Evolutionary conservation across 768 basidiomycete species (phyloP).

Genomic region (Xerocomus spinulosus): DNA sequence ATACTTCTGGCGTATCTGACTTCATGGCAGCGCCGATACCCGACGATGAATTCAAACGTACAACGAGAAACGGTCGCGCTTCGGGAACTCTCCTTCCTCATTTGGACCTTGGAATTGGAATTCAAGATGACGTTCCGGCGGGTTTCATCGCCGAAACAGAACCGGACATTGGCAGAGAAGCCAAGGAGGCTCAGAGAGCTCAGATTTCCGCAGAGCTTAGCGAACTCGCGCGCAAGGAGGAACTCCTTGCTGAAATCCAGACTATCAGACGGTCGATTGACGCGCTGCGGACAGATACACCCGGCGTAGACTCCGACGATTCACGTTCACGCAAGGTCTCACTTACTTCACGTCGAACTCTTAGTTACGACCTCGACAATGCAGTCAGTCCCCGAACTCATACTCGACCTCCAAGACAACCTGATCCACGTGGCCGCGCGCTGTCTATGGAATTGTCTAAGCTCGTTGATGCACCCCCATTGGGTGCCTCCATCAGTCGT

Average conservation of each 20-base stretch:
- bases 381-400: slow-evolving; percentile 51
- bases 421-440: slow-evolving; percentile 64
- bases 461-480: slow-evolving; percentile 38
- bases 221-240: slow-evolving; percentile 63
- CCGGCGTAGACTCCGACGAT: slow-evolving; percentile 42
- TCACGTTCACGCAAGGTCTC: slow-evolving; percentile 64
- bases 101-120: slow-evolving; percentile 70
- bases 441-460: slow-evolving; percentile 68
- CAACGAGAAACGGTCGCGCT: slow-evolving; percentile 45
- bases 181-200: slow-evolving; percentile 32
- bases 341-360: slow-evolving; percentile 59
- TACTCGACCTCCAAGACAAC: slow-evolving; percentile 64
- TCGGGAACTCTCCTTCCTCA: slow-evolving; percentile 56
- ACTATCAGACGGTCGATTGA: slow-evolving; percentile 78
- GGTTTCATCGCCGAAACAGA: slow-evolving; percentile 57
- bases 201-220: slow-evolving; percentile 40
- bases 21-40: slow-evolving; percentile 59
- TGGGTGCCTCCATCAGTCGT: slow-evolving; percentile 55
- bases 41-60: slow-evolving; percentile 57
- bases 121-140: slow-evolving; percentile 70
- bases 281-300: slow-evolving; percentile 65
- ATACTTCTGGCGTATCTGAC: slow-evolving; percentile 67
- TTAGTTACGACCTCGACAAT: slow-evolving; percentile 60
- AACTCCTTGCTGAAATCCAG: slow-evolving; percentile 71
- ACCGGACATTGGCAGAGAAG: slow-evolving; percentile 24